Conservation (phyloP, 495 filamentous ascomycete species). For the Arthonia radiata region DNA sequence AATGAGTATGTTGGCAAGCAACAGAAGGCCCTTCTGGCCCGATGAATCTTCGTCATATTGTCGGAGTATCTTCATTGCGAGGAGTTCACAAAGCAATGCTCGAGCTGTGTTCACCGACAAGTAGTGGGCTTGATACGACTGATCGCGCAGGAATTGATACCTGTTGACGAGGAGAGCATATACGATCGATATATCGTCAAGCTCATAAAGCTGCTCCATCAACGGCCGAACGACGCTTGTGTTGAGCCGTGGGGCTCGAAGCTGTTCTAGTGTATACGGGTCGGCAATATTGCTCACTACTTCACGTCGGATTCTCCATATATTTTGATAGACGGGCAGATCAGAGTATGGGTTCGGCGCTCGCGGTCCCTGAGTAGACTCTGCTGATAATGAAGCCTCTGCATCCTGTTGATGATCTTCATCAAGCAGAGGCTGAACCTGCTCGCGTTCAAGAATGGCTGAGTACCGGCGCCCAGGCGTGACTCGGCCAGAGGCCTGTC, state of each 20-base stretch:
- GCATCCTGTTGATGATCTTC: too few relatives aligned
- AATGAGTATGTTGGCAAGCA: constrained; percentile 44
- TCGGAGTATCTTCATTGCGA: constrained; percentile 38
- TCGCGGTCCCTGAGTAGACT: constrained; percentile 3
- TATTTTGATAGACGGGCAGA: constrained; percentile 1
- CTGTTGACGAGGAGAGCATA: constrained; percentile 53
- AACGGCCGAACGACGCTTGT: constrained; percentile 41
- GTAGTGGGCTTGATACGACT: constrained; percentile 36
- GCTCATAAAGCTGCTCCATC: constrained; percentile 43
- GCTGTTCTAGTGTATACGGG: background rate
- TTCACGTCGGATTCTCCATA: background rate
- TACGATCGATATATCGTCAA: constrained; percentile 41
- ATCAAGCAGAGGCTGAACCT: too few relatives aligned
- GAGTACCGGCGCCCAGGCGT: too few relatives aligned
- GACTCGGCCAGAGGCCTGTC: too few relatives aligned
- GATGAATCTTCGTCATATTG: constrained; percentile 42
- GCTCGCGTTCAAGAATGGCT: too few relatives aligned
- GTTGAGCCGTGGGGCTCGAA: constrained; percentile 36
- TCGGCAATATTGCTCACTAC: background rate
- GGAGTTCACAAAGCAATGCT: constrained; percentile 41
- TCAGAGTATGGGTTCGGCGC: constrained; percentile 15
- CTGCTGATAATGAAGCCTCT: too few relatives aligned
- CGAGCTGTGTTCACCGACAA: constrained; percentile 44
- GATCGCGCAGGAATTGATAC: constrained; percentile 40
- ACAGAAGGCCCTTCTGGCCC: constrained; percentile 32